phyloP scores from a whole-genome alignment of 108 stramenopile genomes.

The Stephanodiscus minutulus region DNA sequence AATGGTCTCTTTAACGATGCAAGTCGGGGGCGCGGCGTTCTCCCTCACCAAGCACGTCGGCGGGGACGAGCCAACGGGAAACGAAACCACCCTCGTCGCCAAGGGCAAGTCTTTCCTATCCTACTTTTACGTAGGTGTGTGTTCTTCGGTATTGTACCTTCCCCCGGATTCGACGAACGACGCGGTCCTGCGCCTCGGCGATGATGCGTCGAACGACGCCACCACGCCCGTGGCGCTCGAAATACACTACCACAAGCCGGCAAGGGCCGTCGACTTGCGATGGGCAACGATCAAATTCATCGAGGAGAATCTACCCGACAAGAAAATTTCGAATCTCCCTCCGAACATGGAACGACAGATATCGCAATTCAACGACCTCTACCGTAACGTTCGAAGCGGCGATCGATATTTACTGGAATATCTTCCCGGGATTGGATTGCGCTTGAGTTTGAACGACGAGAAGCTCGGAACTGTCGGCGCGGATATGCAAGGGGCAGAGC shows the following conservation, averaged over 20 bases:
- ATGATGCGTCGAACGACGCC: background rate
- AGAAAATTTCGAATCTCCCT: background rate
- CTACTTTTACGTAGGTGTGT: conserved; percentile 34
- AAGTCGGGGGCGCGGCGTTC: conserved; percentile 4
- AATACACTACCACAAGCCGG: conserved; percentile 42
- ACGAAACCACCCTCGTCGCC: conserved; percentile 21
- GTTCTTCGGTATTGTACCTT: conserved; percentile 39
- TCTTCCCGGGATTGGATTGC: conserved; percentile 6
- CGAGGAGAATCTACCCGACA: conserved; percentile 15
- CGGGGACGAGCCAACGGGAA: background rate
- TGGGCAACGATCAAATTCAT: conserved; percentile 40
- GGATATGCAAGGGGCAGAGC: background rate
- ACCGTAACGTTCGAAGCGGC: conserved; percentile 25
- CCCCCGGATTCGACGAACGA: conserved; percentile 14
- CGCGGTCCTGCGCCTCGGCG: background rate
- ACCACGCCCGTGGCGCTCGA: conserved; percentile 20
- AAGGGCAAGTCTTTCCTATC: conserved; percentile 38
- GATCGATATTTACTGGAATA: conserved; percentile 39
- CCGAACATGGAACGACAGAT: background rate
- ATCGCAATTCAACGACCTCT: conserved; percentile 28
- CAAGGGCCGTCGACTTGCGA: conserved; percentile 26
- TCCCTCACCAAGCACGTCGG: conserved; percentile 7
- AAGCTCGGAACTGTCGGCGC: conserved; percentile 25
- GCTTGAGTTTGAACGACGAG: conserved; percentile 25
- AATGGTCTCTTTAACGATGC: background rate